These are phyloP conservation scores for Xylariaceae sp. DNA, from an alignment of 2,329 filamentous ascomycete species.

Conservation along the genomic window DNA sequence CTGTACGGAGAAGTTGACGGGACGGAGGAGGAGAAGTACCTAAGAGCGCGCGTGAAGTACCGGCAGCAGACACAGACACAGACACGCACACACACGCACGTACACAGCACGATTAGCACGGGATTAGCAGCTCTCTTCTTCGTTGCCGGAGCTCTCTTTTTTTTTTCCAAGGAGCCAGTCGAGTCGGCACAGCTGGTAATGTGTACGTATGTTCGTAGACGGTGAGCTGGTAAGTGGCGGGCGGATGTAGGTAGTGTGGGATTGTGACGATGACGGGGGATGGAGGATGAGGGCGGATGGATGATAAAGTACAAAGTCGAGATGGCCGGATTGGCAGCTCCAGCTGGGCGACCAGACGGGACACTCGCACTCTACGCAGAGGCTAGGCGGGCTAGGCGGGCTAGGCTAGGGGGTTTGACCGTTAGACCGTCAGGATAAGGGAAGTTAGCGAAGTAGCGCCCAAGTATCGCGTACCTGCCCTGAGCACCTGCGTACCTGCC, in stretches of 20 bases:
- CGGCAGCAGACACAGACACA: neutral
- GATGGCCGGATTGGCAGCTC: neutral
- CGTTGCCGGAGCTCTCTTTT: neutral
- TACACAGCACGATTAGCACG: neutral
- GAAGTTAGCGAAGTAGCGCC: neutral
- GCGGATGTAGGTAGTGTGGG: constrained; percentile 4
- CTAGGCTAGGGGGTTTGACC: neutral
- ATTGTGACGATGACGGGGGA: too few species aligned
- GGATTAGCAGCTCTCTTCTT: too few species aligned
- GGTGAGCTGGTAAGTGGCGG: constrained; percentile 2
- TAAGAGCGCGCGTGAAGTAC: too few species aligned
- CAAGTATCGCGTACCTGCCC: neutral
- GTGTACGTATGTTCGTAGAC: neutral
- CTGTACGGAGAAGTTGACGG: neutral
- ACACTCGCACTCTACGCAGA: neutral
- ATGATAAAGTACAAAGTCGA: neutral
- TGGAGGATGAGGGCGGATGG: neutral
- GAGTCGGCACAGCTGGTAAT: neutral
- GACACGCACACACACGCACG: neutral
- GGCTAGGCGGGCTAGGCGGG: neutral
- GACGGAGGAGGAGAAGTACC: neutral
- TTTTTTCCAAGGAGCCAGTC: neutral
- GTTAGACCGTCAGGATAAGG: neutral
- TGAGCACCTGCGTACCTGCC: too few species aligned
- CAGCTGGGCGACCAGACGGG: too few species aligned